These are phyloP conservation scores for Aurantiochytrium sp. DNA, from an alignment of 108 stramenopile genomes.

Conservation along the genomic window DNA sequence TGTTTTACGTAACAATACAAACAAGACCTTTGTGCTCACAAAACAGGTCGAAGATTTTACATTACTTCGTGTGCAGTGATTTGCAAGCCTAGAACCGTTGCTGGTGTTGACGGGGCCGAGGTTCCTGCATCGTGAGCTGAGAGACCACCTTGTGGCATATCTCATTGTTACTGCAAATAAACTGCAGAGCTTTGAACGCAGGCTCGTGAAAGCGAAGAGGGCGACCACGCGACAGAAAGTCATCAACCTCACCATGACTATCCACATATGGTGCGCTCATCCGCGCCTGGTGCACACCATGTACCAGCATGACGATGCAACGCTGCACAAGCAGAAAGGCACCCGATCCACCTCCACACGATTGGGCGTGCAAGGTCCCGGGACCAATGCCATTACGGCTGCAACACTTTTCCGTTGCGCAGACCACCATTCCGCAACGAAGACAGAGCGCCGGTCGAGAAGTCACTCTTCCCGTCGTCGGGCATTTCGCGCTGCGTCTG, in stretches of 20 bases:
- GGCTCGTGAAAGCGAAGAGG: background rate
- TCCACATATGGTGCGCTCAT: conserved; percentile 1
- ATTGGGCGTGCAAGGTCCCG: background rate
- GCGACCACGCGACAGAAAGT: background rate
- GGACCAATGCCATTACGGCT: background rate
- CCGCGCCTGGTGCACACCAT: background rate
- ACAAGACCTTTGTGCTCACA: too few species aligned
- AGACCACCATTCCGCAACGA: background rate
- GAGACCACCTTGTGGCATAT: background rate
- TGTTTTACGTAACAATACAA: too few species aligned
- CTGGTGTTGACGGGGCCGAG: background rate
- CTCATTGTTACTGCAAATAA: background rate
- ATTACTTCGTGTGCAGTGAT: too few species aligned
- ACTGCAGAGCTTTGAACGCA: background rate
- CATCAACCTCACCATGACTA: background rate
- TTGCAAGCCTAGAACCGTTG: too few species aligned
- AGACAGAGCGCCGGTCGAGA: background rate
- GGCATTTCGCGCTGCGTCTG: background rate
- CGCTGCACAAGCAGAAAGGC: background rate
- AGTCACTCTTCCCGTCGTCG: background rate
- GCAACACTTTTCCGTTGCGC: background rate
- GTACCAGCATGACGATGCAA: background rate
- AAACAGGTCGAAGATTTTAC: background rate
- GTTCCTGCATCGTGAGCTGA: background rate
- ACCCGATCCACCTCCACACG: background rate